Conservation (phyloP, 1,139 yeast species). For the Taphrina confusa region DNA sequence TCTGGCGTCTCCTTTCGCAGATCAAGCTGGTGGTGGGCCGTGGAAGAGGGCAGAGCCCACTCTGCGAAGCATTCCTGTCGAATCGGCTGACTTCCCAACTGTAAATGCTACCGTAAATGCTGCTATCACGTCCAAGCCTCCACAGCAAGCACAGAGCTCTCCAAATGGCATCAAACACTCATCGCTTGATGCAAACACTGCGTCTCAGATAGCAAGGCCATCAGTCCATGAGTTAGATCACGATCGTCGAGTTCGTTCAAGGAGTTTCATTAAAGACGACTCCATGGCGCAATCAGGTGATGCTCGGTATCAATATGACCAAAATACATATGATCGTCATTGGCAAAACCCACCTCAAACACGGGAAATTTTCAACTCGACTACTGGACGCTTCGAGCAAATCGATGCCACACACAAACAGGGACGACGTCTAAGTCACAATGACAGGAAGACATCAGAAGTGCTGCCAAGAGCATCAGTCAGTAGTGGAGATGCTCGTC, state of each 20-base stretch:
- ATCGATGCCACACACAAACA: slow-evolving; percentile 25
- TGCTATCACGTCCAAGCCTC: not conserved
- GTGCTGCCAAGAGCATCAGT: not conserved
- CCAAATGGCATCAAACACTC: not conserved
- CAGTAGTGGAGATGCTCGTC: not conserved
- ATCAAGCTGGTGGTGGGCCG: slow-evolving; percentile 8
- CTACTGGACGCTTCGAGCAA: slow-evolving; percentile 35
- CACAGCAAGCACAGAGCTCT: not conserved
- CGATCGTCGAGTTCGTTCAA: not conserved
- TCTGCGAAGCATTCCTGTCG: not conserved
- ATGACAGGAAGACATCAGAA: not conserved
- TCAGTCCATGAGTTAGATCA: not conserved
- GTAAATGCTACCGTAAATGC: not conserved
- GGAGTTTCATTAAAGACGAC: not conserved
- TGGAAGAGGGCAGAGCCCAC: slow-evolving; percentile 18
- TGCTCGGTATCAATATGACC: slow-evolving; percentile 28
- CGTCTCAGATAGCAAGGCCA: not conserved
- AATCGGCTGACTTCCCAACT: slow-evolving; percentile 16
- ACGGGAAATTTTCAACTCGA: slow-evolving; percentile 32
- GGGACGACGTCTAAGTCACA: slow-evolving; percentile 16
- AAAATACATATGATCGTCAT: slow-evolving; percentile 31
- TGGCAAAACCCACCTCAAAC: slow-evolving; percentile 33
- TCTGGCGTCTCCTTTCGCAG: not conserved
- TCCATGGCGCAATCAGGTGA: slow-evolving; percentile 4
- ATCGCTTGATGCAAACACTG: not conserved